phyloP scores from a whole-genome alignment of 1,284 basidiomycete genomes.

The Singerocomus rubriflavus region DNA sequence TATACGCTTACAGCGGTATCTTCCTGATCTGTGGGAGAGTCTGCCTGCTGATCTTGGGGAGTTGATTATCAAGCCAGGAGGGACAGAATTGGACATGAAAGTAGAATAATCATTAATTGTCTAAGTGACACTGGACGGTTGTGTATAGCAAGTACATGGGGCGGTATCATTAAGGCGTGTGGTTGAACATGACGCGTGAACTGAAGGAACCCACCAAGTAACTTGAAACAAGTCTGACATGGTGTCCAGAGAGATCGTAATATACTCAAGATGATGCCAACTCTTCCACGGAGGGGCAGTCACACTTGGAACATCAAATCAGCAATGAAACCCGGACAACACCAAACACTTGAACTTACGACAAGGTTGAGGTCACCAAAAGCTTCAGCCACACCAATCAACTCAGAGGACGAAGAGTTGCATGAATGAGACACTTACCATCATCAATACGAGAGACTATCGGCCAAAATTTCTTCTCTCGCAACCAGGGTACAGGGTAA shows the following conservation, averaged over 20 bases:
- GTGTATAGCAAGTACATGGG: constrained; percentile 13
- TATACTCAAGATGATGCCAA: constrained; percentile 35
- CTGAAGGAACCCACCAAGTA: constrained; percentile 36
- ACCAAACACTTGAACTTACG: constrained; percentile 45
- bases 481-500: constrained; percentile 78
- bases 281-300: constrained; percentile 88
- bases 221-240: constrained; percentile 14
- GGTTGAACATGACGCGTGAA: constrained; percentile 38
- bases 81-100: constrained; percentile 1
- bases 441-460: constrained; percentile 88
- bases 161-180: constrained; percentile 34
- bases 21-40: constrained; percentile 54
- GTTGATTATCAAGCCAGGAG: constrained; percentile 19
- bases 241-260: constrained; percentile 11
- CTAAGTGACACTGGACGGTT: constrained; percentile 6
- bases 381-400: constrained; percentile 40
- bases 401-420: neutral
- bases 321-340: constrained; percentile 7
- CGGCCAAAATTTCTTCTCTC: constrained; percentile 93
- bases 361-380: constrained; percentile 82
- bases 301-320: constrained; percentile 52
- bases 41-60: constrained; percentile 30
- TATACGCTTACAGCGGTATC: constrained; percentile 45
- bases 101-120: constrained; percentile 14
- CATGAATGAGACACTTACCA: constrained; percentile 47